These are phyloP conservation scores for Acacia pycnantha DNA, from an alignment of 331 rosid genomes.

Conservation along the genomic window DNA sequence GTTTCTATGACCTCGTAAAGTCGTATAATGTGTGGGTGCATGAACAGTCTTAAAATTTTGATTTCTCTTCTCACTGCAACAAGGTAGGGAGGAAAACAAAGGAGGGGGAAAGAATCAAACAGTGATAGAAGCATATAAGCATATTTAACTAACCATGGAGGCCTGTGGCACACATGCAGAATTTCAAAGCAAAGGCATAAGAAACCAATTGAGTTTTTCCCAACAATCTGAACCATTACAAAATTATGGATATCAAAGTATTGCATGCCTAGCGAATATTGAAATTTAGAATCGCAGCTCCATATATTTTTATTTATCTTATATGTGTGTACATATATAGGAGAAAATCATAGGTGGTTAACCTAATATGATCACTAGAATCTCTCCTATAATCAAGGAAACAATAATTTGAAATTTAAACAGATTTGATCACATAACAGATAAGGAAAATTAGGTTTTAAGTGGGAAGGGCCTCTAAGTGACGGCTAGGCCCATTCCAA, in stretches of 20 bases:
- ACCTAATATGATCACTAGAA: no score
- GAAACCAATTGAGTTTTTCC: slow-evolving; percentile 9
- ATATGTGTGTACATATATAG: no score
- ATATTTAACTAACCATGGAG: slow-evolving; percentile 16
- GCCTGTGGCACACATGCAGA: slow-evolving; percentile 5
- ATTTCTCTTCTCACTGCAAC: slow-evolving; percentile 91
- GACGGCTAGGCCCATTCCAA: no score
- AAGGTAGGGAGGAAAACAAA: slow-evolving; percentile 21
- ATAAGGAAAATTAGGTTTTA: no score
- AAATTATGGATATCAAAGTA: background rate
- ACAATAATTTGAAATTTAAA: no score
- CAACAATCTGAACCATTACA: slow-evolving; percentile 16
- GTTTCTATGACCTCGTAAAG: slow-evolving; percentile 94
- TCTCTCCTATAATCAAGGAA: no score
- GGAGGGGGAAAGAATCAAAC: background rate
- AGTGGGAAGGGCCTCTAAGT: no score
- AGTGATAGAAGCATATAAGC: background rate
- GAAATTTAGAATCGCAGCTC: no score
- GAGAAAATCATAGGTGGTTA: no score
- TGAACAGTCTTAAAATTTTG: slow-evolving; percentile 76
- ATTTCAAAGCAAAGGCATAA: slow-evolving; percentile 9
- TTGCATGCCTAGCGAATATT: background rate
- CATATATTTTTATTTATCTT: no score
- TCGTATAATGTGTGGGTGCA: slow-evolving; percentile 92
- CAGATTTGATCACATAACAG: no score